Base-by-base conservation (phyloP, 163 green algal species). In the Prototheca cutis region DNA sequence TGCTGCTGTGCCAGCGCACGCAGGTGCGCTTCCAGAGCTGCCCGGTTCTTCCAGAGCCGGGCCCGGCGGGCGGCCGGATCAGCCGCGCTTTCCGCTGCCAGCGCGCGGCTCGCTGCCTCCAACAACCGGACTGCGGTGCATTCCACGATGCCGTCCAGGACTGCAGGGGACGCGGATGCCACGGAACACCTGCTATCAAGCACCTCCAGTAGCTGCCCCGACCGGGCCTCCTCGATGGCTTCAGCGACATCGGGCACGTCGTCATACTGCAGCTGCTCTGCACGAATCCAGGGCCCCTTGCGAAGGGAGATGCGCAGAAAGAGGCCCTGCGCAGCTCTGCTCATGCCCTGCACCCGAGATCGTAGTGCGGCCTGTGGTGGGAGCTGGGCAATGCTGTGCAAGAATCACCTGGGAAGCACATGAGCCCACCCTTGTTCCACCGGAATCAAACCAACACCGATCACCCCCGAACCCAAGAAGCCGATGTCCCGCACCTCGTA, bases 271-370 rank as follows among this genome's bases (percentile, higher is more conserved):
- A 86, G 58, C 0, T 32, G 71, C n/a, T 40, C 17, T 17, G 82
- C 36, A 13, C 48, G 28, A 53, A 84, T 84, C 65, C 75, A 83
- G 34, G 70, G 59, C 8, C 77, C 69, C 36, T 68, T 73, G 33
- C 81, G 74, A 65, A 75, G 75, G 54, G 76, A 79, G 27, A 89
- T 62, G 4, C 78, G 73, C 53, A 91, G 69, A 64, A 86, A 78
- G 7, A 91, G 67, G 59, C 59, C 74, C 58, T 82, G 68, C 0
- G 76, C 56, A 0, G 69, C 42, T 13, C 65, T 42, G 4, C 62
- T 39, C 49, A 87, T 66, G 1, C 6, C 62, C 77, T 82, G 71
- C 57, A 61, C 24, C 17, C 17, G 8, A 4, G 24, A 13, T 6
- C 4, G 57, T 10, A 36, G n/a, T 33, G 28, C 15, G 28, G 28